Evolutionary conservation across 176 grass and related monocot species (phyloP), one percentile per base, ranked within the genome.

Genomic region (Thinopyrum elongatum): DNA sequence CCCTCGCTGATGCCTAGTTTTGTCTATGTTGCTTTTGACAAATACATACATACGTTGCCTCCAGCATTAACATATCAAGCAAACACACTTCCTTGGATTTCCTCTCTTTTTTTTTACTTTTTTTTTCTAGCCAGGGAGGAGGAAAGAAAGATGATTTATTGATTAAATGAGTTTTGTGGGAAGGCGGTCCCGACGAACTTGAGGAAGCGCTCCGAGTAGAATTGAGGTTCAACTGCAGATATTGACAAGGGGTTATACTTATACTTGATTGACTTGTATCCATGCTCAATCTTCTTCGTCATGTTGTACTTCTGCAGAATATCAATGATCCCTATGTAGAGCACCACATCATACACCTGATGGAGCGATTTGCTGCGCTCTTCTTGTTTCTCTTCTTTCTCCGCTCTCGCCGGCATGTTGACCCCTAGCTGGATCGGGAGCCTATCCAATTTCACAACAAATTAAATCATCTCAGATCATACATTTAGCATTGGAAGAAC

Each of bases 301-400:
- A 89, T 91, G 86, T 99, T 94, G 79, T 99, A 99, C 1, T 88
- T 94, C 80, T 99, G 97, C 78, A 99, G 63, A 71, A 99, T 99
- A 72, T 96, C 97, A 39, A 99, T 99, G 83, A 99, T 99, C 15
- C 97, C 97, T 30, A 99, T 83, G 87, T 99, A 99, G 15, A 99
- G 85, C 70, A 99, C 97, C 3, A 99, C 97, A 8, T 96, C 97
- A 34, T 91, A 96, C 46, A 96, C 85, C n/a, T 91, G 87, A 29
- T 83, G 60, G 65, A 90, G 90, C 3, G 87, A 85, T 83, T 98
- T 89, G 31, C 59, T 89, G 71, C 87, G 81, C 13, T 95, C 90
- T 70, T 92, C 84, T 77, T 46, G 60, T 91, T 70, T 92, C 1
- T 47, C 71, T 47, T 74, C 41, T 65, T 94, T 87, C 77, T 99